Evolutionary conservation across 2,329 filamentous ascomycete species (phyloP).

Genomic region (Diaporthe sp.): DNA sequence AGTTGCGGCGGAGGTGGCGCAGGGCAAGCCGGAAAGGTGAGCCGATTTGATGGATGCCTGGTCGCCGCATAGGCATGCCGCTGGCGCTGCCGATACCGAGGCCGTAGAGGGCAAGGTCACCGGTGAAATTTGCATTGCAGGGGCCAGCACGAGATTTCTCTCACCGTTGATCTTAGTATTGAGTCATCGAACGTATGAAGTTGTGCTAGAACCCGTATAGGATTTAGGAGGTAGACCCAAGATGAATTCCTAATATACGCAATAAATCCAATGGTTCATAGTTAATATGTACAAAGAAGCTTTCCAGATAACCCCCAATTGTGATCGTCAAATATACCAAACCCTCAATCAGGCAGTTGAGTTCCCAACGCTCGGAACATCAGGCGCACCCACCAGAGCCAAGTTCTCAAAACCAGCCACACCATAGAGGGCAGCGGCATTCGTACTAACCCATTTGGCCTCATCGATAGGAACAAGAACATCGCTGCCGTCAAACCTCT

Average conservation of each 20-base stretch:
- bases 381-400: conserved; percentile 50
- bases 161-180: fast-evolving
- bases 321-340: fast-evolving
- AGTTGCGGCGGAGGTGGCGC: too few species aligned
- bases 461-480: conserved; percentile 66
- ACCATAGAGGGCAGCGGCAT: conserved; percentile 70
- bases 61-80: too few species aligned
- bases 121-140: too few species aligned
- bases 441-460: conserved; percentile 70
- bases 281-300: not conserved
- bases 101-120: fast-evolving
- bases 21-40: too few species aligned
- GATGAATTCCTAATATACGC: not conserved
- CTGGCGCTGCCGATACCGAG: too few species aligned
- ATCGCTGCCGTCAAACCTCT: conserved; percentile 57
- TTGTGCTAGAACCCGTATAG: too few species aligned
- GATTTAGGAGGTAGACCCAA: too few species aligned
- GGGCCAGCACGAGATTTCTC: too few species aligned
- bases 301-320: too few species aligned
- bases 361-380: not conserved
- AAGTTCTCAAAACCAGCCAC: conserved; percentile 70
- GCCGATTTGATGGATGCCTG: too few species aligned
- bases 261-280: not conserved
- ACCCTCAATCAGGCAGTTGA: not conserved
- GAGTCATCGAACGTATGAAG: not conserved